These are phyloP conservation scores for Coemansia sp. DNA, from an alignment of 192 early-diverging fungal genomes.

Conservation along the genomic window DNA sequence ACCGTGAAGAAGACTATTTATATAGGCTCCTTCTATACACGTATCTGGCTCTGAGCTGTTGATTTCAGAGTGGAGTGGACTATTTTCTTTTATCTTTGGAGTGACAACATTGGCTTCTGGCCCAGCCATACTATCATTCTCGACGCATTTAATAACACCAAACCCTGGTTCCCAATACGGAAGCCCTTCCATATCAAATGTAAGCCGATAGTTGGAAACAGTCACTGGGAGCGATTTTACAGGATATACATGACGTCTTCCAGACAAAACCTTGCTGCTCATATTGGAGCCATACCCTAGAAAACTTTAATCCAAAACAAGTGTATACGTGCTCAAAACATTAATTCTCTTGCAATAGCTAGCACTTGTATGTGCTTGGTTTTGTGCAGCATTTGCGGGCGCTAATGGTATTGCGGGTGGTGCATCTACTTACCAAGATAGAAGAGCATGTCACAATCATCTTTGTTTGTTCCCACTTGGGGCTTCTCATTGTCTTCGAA, in stretches of 20 bases:
- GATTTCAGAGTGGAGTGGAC: background rate
- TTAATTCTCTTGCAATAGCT: background rate
- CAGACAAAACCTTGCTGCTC: constrained; percentile 49
- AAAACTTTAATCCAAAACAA: background rate
- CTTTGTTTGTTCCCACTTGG: background rate
- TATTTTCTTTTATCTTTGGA: background rate
- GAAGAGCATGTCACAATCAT: constrained; percentile 18
- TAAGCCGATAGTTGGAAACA: constrained; percentile 44
- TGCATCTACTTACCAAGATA: constrained; percentile 29
- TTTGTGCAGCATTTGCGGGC: background rate
- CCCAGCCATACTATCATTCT: background rate
- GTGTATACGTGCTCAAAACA: background rate
- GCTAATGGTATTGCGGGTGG: background rate
- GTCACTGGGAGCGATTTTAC: constrained; percentile 30
- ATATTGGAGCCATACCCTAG: constrained; percentile 52
- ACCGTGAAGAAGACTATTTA: constrained; percentile 36
- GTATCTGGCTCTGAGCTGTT: background rate
- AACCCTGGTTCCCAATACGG: constrained; percentile 54
- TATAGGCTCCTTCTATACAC: constrained; percentile 15
- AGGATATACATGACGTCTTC: constrained; percentile 46
- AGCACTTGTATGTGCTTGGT: background rate
- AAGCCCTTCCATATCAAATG: constrained; percentile 47
- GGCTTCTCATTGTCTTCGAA: background rate
- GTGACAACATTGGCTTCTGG: background rate
- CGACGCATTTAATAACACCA: constrained; percentile 30